These are phyloP conservation scores for Backusella macrospora DNA, from an alignment of 192 early-diverging fungal genomes.

Conservation along the genomic window DNA sequence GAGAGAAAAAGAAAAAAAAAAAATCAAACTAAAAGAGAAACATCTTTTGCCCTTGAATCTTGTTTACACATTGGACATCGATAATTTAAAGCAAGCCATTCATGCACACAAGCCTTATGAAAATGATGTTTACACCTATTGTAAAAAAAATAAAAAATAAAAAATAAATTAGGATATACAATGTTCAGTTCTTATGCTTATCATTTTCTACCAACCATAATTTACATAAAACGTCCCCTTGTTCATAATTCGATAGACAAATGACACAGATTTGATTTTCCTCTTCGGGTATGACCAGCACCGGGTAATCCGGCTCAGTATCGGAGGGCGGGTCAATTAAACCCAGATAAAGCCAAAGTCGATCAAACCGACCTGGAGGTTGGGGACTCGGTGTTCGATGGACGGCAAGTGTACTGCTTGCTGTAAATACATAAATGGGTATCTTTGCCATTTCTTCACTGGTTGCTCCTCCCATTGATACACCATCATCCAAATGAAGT, in stretches of 20 bases:
- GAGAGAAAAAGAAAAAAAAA: no score
- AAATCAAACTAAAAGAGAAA: constrained; percentile 10
- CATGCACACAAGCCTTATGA: constrained; percentile 80
- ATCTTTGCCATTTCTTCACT: constrained; percentile 70
- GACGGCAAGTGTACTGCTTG: neutral
- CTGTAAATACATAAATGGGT: constrained; percentile 62
- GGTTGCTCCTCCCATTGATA: constrained; percentile 65
- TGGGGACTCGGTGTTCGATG: neutral
- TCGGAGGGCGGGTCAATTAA: neutral
- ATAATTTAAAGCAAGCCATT: constrained; percentile 77
- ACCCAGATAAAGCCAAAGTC: constrained; percentile 25
- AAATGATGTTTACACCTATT: constrained; percentile 71
- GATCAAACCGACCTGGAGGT: constrained; percentile 11
- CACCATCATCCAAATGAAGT: constrained; percentile 56
- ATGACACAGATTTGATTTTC: constrained; percentile 68
- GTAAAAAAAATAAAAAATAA: neutral
- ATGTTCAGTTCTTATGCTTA: no score
- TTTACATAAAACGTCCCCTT: constrained; percentile 69
- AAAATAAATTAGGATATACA: no score
- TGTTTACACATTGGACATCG: constrained; percentile 79
- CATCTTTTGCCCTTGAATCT: constrained; percentile 49
- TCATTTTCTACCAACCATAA: no score
- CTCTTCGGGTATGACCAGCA: constrained; percentile 30
- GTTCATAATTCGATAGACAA: constrained; percentile 76
- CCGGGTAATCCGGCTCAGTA: constrained; percentile 21